These are phyloP conservation scores for Lineolata rhizophorae DNA, from an alignment of 495 filamentous ascomycete genomes.

Conservation along the genomic window DNA sequence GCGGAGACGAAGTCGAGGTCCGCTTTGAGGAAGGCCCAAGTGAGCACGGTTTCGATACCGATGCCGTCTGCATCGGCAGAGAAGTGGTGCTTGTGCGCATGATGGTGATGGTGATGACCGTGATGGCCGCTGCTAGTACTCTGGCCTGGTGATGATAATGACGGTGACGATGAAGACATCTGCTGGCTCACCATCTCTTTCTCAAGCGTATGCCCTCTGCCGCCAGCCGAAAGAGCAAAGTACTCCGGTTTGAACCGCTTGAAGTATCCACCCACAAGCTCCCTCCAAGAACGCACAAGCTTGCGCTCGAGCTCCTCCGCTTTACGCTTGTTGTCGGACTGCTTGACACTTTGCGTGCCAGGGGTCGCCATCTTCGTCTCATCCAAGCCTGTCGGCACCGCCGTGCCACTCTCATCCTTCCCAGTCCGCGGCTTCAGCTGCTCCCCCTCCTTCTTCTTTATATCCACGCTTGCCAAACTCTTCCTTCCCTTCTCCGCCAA, in stretches of 20 bases:
- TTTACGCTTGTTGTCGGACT: slow-evolving; percentile 19
- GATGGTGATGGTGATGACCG: too few species aligned
- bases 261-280: slow-evolving; percentile 83
- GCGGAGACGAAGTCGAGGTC: slow-evolving; percentile 84
- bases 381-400: too few species aligned
- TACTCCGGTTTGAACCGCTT: slow-evolving; percentile 59
- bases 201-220: slow-evolving; percentile 12
- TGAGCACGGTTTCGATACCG: slow-evolving; percentile 41
- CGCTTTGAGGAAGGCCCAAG: slow-evolving; percentile 77
- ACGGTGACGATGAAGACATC: too few species aligned
- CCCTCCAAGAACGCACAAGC: slow-evolving; percentile 58
- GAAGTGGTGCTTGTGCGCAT: background rate
- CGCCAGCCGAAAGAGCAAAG: slow-evolving; percentile 23
- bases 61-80: slow-evolving; percentile 7
- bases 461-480: too few species aligned
- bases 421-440: slow-evolving; percentile 7
- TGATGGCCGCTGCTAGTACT: background rate
- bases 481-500: too few species aligned
- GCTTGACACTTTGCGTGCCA: slow-evolving; percentile 8
- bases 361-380: too few species aligned
- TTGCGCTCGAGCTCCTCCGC: slow-evolving; percentile 37
- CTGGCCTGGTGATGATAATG: too few species aligned
- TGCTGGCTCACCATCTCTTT: slow-evolving; percentile 6
- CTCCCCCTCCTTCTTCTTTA: too few species aligned
- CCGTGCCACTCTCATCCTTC: background rate